phyloP scores from a whole-genome alignment of 805 yeast species.

The Ogataea wickerhamii region DNA sequence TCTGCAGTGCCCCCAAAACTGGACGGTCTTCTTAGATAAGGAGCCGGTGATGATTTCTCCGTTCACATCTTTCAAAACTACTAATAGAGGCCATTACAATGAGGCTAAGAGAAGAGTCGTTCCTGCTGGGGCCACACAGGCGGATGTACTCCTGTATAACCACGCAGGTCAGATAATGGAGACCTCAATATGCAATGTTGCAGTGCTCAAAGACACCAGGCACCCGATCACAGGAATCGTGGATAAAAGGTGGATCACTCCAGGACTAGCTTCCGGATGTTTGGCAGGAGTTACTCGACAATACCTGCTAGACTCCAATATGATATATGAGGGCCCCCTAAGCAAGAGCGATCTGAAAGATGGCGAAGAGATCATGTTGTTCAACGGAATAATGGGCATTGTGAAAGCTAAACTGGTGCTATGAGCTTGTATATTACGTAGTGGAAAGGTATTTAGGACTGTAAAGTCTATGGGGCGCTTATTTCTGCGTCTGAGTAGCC shows the following conservation, averaged over 20 bases:
- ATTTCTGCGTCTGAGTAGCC: slow-evolving; percentile 67
- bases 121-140: slow-evolving; percentile 27
- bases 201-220: slow-evolving; percentile 42
- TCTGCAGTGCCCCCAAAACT: slow-evolving; percentile 27
- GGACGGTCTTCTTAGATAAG: slow-evolving; percentile 63
- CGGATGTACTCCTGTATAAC: slow-evolving; percentile 73
- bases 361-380: slow-evolving; percentile 71
- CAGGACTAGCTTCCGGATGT: slow-evolving; percentile 74
- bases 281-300: slow-evolving; percentile 80
- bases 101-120: slow-evolving; percentile 54
- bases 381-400: slow-evolving; percentile 84
- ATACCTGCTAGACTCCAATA: slow-evolving; percentile 41
- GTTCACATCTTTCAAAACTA: slow-evolving; percentile 86
- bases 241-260: slow-evolving; percentile 69
- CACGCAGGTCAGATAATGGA: slow-evolving; percentile 62
- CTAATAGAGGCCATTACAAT: slow-evolving; percentile 61
- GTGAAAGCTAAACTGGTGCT: slow-evolving; percentile 51
- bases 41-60: slow-evolving; percentile 55
- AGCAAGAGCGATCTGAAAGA: slow-evolving; percentile 41
- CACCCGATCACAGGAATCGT: slow-evolving; percentile 27
- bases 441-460: too few relatives aligned
- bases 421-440: slow-evolving; percentile 1
- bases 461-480: not conserved
- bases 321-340: slow-evolving; percentile 30
- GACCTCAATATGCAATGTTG: slow-evolving; percentile 80